Evolutionary conservation across 2,329 filamentous ascomycete genomes (phyloP).

Genomic region (Fusarium stilboides): DNA sequence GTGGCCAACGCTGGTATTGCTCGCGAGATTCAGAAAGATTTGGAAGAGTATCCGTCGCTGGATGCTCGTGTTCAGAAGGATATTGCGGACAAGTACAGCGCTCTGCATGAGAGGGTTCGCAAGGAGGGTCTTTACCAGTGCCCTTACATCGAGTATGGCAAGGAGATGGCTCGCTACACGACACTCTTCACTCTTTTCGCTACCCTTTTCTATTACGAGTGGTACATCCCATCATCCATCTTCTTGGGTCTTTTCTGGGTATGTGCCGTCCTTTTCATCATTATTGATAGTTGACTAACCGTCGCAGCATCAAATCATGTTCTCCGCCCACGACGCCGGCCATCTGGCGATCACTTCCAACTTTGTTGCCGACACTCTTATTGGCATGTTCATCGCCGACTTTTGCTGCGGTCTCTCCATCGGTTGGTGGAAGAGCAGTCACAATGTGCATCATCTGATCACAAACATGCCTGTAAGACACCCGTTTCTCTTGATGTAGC

Average conservation of each 20-base stretch:
- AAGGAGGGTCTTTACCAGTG: constrained; percentile 72
- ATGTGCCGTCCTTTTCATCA: constrained; percentile 5
- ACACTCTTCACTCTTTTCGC: constrained; percentile 66
- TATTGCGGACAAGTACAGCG: constrained; percentile 70
- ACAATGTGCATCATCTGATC: constrained; percentile 78
- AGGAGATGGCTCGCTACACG: constrained; percentile 70
- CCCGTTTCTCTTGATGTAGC: background rate
- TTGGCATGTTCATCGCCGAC: constrained; percentile 75
- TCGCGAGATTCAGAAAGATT: constrained; percentile 53
- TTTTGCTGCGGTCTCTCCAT: constrained; percentile 77
- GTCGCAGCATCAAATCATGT: constrained; percentile 76
- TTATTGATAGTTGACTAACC: constrained; percentile 30
- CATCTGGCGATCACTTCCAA: constrained; percentile 74
- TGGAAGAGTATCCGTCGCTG: constrained; percentile 65
- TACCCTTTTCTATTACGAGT: constrained; percentile 62
- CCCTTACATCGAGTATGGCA: constrained; percentile 70
- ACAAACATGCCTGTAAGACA: constrained; percentile 71
- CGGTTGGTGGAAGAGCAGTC: constrained; percentile 79
- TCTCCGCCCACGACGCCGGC: constrained; percentile 76
- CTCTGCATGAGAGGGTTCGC: constrained; percentile 68
- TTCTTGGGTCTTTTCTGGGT: constrained; percentile 76
- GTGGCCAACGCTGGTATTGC: constrained; percentile 46
- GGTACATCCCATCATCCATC: constrained; percentile 71
- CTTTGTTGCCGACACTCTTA: constrained; percentile 71
- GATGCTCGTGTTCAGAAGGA: constrained; percentile 68